Conservation (phyloP, 768 basidiomycete genomes). For the Xanthoconium purpureum region DNA sequence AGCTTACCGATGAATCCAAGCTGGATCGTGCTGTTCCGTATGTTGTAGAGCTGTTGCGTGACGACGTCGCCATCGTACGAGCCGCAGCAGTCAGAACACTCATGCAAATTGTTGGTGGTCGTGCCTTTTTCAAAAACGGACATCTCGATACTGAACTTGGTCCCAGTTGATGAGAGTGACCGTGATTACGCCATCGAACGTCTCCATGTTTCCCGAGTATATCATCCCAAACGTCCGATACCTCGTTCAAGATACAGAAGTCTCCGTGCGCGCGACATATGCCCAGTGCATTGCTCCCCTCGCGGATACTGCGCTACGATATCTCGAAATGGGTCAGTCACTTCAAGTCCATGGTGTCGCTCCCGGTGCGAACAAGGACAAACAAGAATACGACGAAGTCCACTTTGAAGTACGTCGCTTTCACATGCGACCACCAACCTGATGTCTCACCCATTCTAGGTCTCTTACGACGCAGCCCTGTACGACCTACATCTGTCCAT, state of each 20-base stretch:
- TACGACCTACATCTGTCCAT: constrained; percentile 82
- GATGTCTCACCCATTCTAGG: constrained; percentile 42
- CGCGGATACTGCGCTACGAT: constrained; percentile 81
- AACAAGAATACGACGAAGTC: constrained; percentile 71
- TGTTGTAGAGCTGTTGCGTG: constrained; percentile 81
- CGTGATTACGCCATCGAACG: constrained; percentile 61
- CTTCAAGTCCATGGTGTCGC: constrained; percentile 76
- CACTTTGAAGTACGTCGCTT: constrained; percentile 66
- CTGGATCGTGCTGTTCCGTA: constrained; percentile 92
- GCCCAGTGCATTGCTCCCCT: constrained; percentile 84
- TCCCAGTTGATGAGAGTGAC: constrained; percentile 57
- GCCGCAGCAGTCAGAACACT: constrained; percentile 72
- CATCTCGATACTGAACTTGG: constrained; percentile 27
- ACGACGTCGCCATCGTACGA: constrained; percentile 83
- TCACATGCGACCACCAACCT: not conserved
- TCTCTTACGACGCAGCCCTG: constrained; percentile 85
- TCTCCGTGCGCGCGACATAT: constrained; percentile 76
- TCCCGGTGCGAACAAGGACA: constrained; percentile 41
- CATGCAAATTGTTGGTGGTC: constrained; percentile 70
- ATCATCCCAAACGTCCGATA: constrained; percentile 88
- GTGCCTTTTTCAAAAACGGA: not conserved
- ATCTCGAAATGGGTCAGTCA: constrained; percentile 92
- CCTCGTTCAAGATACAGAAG: constrained; percentile 78
- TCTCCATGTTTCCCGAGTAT: constrained; percentile 89
- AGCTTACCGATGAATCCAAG: constrained; percentile 92